Conservation (phyloP, 768 basidiomycete species). For the Myochromella boudieri region DNA sequence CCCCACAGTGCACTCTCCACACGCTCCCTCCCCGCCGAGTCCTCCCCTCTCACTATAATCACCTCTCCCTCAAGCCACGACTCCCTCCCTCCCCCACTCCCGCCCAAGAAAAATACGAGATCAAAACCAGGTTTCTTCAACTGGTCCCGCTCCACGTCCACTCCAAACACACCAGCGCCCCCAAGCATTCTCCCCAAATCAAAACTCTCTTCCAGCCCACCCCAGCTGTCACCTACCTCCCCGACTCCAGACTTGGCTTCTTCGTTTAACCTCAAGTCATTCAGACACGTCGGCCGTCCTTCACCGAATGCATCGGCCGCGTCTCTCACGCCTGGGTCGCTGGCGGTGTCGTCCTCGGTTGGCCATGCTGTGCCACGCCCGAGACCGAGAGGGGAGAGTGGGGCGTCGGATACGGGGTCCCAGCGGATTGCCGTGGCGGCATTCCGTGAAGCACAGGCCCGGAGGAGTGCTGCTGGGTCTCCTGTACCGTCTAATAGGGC, state of each 20-base stretch:
- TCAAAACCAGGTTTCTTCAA: constrained; percentile 27
- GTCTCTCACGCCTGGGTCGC: too few species aligned
- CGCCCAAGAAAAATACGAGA: constrained; percentile 29
- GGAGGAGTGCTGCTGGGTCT: constrained; percentile 60
- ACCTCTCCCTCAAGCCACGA: constrained; percentile 10
- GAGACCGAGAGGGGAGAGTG: constrained; percentile 59
- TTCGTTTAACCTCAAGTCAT: constrained; percentile 75
- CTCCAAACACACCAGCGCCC: too few species aligned
- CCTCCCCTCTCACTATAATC: constrained; percentile 13
- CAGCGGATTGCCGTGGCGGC: constrained; percentile 82
- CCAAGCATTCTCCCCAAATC: constrained; percentile 16
- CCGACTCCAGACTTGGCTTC: constrained; percentile 15
- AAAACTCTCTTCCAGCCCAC: constrained; percentile 4
- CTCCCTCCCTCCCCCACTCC: constrained; percentile 20
- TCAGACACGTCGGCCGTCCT: constrained; percentile 62
- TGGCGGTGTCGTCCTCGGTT: too few species aligned
- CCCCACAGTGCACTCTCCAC: constrained; percentile 54
- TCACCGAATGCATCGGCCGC: constrained; percentile 20
- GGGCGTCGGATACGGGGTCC: constrained; percentile 62
- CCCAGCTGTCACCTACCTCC: constrained; percentile 3
- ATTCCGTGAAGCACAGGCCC: constrained; percentile 75
- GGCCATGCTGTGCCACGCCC: constrained; percentile 50
- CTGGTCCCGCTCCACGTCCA: constrained; percentile 39
- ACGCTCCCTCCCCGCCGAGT: constrained; percentile 56
- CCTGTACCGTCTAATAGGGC: constrained; percentile 45